Percentiles rank a stretch among this genome's conserved stretches.
Conservation (phyloP, 495 filamentous ascomycete species). For the Aspergillus coremiiformis region DNA sequence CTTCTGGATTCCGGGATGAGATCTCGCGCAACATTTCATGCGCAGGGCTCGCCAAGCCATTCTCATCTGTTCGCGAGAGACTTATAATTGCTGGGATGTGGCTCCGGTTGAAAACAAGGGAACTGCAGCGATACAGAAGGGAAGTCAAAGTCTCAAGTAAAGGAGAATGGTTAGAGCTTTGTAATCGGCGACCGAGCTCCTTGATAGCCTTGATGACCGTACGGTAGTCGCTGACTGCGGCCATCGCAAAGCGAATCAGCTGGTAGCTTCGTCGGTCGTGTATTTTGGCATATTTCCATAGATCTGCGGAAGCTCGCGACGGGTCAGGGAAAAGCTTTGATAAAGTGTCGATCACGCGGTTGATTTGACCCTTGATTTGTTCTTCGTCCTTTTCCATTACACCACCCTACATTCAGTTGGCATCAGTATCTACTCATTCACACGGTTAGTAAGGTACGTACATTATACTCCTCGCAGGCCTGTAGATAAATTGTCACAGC, state of each 20-base stretch:
- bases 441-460: slow-evolving; percentile 21
- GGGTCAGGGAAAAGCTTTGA: slow-evolving; percentile 69
- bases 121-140: slow-evolving; percentile 75
- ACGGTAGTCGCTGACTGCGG: slow-evolving; percentile 82
- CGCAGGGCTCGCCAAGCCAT: slow-evolving; percentile 66
- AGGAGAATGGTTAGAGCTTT: slow-evolving; percentile 50
- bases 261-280: slow-evolving; percentile 90
- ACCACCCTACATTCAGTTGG: slow-evolving; percentile 50
- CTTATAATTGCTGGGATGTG: slow-evolving; percentile 87
- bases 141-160: slow-evolving; percentile 73
- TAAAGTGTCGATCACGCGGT: slow-evolving; percentile 58
- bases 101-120: slow-evolving; percentile 86
- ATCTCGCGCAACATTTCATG: slow-evolving; percentile 93
- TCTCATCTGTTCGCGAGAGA: slow-evolving; percentile 71
- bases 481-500: slow-evolving; percentile 66
- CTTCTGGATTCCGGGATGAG: slow-evolving; percentile 74
- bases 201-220: slow-evolving; percentile 83
- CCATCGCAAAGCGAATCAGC: slow-evolving; percentile 76
- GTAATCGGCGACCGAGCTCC: slow-evolving; percentile 77
- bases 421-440: neutral
- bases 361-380: slow-evolving; percentile 59
- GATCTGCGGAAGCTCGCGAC: slow-evolving; percentile 55
- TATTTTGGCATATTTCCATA: slow-evolving; percentile 84
- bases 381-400: slow-evolving; percentile 67
- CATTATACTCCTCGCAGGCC: slow-evolving; percentile 76